phyloP scores from a whole-genome alignment of 2,329 filamentous ascomycete genomes.

The Sporothrix luriei region DNA sequence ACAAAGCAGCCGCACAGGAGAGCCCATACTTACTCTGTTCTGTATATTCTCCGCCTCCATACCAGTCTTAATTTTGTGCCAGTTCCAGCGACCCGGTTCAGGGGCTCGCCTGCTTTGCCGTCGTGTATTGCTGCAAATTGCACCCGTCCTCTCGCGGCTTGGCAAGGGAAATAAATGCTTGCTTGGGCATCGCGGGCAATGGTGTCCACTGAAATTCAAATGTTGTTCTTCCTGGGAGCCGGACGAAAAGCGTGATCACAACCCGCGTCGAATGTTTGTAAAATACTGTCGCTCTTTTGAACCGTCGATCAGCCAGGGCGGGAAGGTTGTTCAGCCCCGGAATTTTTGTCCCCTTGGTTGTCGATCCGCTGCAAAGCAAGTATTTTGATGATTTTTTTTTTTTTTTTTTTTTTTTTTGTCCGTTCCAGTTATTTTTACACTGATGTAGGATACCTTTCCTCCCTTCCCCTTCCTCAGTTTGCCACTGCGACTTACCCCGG shows the following conservation, averaged over 20 bases:
- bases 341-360: not conserved
- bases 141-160: conserved; percentile 9
- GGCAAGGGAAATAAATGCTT: not conserved
- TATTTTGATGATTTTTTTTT: not conserved
- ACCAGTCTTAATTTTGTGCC: not conserved
- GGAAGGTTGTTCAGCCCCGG: not conserved
- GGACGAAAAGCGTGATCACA: not conserved
- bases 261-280: too few species aligned
- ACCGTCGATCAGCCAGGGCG: not conserved
- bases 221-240: not conserved
- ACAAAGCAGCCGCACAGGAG: not conserved
- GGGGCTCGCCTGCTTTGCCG: conserved; percentile 13
- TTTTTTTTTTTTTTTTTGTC: too few species aligned
- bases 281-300: not conserved
- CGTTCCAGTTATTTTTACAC: too few species aligned
- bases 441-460: not conserved
- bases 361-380: conserved; percentile 6
- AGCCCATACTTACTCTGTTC: too few species aligned
- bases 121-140: conserved; percentile 5
- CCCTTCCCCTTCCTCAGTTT: not conserved
- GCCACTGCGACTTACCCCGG: not conserved
- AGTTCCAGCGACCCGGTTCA: conserved; percentile 6
- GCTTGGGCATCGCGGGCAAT: not conserved
- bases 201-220: not conserved
- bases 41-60: not conserved